Conservation (phyloP, 257 asterid species). For the Thymus mandschuricus region DNA sequence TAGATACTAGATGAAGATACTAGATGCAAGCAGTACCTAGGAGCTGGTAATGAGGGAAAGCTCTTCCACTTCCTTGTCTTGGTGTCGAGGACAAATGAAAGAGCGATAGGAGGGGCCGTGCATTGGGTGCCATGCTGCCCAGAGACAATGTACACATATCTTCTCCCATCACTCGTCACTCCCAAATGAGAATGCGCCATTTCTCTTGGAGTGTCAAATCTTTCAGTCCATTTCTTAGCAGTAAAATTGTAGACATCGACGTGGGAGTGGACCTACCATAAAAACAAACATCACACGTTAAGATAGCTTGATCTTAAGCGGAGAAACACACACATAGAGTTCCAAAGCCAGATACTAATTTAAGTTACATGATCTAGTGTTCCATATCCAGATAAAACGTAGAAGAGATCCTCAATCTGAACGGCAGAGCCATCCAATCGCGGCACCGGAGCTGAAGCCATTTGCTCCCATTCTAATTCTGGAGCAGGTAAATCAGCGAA, state of each 20-base stretch:
- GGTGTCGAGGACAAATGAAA: slow-evolving; percentile 60
- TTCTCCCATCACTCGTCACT: slow-evolving; percentile 63
- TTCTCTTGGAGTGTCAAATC: slow-evolving; percentile 61
- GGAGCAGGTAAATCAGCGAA: slow-evolving; percentile 86
- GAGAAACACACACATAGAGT: not conserved
- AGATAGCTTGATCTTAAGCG: not conserved
- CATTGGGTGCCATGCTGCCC: slow-evolving; percentile 85
- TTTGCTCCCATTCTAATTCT: slow-evolving; percentile 72
- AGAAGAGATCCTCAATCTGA: slow-evolving; percentile 65
- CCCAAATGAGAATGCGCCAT: slow-evolving; percentile 87
- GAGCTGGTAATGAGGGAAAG: slow-evolving; percentile 69
- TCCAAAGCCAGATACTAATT: not conserved
- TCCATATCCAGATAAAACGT: slow-evolving; percentile 65
- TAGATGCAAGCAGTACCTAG: slow-evolving; percentile 51
- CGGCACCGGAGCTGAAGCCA: slow-evolving; percentile 79
- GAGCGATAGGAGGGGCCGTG: slow-evolving; percentile 49
- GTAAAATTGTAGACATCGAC: slow-evolving; percentile 73
- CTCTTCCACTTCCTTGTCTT: slow-evolving; percentile 56
- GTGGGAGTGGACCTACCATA: slow-evolving; percentile 68
- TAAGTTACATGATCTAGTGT: slow-evolving; percentile 57
- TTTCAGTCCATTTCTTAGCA: slow-evolving; percentile 57
- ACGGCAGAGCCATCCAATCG: slow-evolving; percentile 76
- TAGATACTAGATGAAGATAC: not conserved
- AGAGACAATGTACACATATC: slow-evolving; percentile 63
- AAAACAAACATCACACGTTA: slow-evolving; percentile 3